Base-by-base conservation (phyloP, 805 yeast genomes). In the Saccharomyces jurei region DNA sequence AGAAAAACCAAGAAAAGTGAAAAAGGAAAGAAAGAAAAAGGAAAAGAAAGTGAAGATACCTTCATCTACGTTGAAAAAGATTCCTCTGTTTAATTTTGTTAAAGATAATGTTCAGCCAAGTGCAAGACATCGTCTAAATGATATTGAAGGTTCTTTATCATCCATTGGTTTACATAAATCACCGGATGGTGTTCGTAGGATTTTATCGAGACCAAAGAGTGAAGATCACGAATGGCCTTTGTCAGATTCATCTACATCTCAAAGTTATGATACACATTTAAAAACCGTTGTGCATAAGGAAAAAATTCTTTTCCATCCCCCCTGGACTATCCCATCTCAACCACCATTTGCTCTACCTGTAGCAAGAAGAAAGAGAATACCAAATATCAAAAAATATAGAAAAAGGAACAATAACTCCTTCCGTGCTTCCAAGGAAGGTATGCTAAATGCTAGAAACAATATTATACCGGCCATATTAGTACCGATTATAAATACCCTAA, bases 271-370 rank as follows among this genome's bases (percentile, higher is more conserved):
- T 49, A 59, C 60, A n/a, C 36, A 52, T 14, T 51, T 54, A 1
- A 66, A 63, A 52, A 67, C 72, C 1, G 62, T 65, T 4, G 60
- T 67, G 11, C 63, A 59, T 36, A 64, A 64, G 46, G 73, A 69
- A 51, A 67, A 65, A 47, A 51, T 60, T 29, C 54, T 56, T 29
- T 64, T 68, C 29, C 73, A 69, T 56, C 71, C 73, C 10, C 73
- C 73, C 14, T 69, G 73, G 73, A 44, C 28, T 6, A 25, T 69
- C 14, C 73, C 73, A 2, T 28, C 30, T 3, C 57, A 60, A 55
- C 71, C 71, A 9, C 73, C 73, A n/a, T 50, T 57, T 47, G 60
- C 65, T 1, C 52, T 69, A 46, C 71, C 73, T 6, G 57, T 64
- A 9, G 71, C 70, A 1, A 60, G 65, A 48, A 61, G 66, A 52